Evolutionary conservation across 2,329 filamentous ascomycete genomes (phyloP).

Genomic region (Colletotrichum brevisporum): DNA sequence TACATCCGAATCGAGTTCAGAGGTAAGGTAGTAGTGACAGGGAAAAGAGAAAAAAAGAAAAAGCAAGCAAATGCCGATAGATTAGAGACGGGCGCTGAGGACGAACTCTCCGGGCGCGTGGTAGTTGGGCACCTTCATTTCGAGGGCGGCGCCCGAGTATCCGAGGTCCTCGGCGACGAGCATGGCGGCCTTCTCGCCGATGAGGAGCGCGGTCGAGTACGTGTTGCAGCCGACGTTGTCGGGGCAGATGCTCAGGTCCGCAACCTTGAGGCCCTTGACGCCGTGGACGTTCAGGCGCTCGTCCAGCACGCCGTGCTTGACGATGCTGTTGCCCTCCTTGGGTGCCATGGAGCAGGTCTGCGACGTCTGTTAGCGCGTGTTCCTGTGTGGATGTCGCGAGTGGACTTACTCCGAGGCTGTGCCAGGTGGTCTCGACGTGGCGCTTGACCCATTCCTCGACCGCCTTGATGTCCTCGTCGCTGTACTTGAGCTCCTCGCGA

Average conservation of each 20-base stretch:
- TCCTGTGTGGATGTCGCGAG: not conserved
- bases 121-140: conserved; percentile 82
- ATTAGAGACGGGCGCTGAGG: conserved; percentile 58
- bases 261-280: conserved; percentile 83
- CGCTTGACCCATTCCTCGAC: conserved; percentile 79
- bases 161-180: conserved; percentile 81
- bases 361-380: not conserved
- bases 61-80: not conserved
- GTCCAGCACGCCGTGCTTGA: conserved; percentile 84
- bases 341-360: conserved; percentile 84
- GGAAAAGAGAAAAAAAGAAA: conserved; percentile 6
- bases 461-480: conserved; percentile 72
- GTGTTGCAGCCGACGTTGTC: conserved; percentile 83
- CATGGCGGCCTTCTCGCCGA: conserved; percentile 81
- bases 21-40: conserved; percentile 9
- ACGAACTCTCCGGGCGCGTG: conserved; percentile 66
- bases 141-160: conserved; percentile 78
- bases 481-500: conserved; percentile 77
- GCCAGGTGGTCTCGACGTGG: conserved; percentile 84
- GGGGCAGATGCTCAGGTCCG: conserved; percentile 82
- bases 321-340: conserved; percentile 81
- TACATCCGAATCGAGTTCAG: conserved; percentile 5
- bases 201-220: conserved; percentile 79
- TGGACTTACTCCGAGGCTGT: conserved; percentile 66
- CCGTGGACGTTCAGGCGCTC: conserved; percentile 84